Evolutionary conservation across 768 basidiomycete genomes (phyloP).

Genomic region (Kwoniella sp.): DNA sequence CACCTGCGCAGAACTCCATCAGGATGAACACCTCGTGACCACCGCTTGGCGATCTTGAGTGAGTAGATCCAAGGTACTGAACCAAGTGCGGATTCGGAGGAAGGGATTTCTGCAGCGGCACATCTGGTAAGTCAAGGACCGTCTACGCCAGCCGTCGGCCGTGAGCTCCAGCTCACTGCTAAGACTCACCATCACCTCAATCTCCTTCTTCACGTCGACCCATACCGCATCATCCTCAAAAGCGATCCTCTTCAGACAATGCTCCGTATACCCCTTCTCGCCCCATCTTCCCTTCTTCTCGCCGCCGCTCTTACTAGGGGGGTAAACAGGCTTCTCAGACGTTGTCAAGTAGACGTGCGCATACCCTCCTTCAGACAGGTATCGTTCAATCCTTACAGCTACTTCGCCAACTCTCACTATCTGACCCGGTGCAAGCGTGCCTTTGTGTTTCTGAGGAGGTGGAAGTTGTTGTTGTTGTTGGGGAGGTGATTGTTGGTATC

Average conservation of each 20-base stretch:
- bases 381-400: conserved; percentile 87
- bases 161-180: too few species aligned
- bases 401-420: conserved; percentile 79
- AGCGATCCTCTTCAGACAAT: conserved; percentile 95
- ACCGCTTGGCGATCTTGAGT: conserved; percentile 79
- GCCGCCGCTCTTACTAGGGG: conserved; percentile 30
- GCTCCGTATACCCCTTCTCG: conserved; percentile 79
- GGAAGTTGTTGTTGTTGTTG: conserved; percentile 13
- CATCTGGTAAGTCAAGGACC: conserved; percentile 3
- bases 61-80: conserved; percentile 92
- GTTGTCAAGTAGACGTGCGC: conserved; percentile 96
- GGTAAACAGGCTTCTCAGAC: conserved; percentile 73
- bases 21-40: conserved; percentile 95
- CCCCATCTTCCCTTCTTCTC: conserved; percentile 47
- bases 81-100: conserved; percentile 94
- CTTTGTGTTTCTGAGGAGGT: conserved; percentile 50
- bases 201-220: conserved; percentile 92
- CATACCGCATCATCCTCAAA: conserved; percentile 87
- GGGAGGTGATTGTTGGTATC: not conserved
- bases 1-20: conserved; percentile 96
- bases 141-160: too few species aligned
- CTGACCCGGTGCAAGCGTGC: conserved; percentile 67
- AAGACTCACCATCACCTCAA: conserved; percentile 92
- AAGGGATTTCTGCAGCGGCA: conserved; percentile 69
- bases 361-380: conserved; percentile 97